Base-by-base conservation (phyloP, 2,329 filamentous ascomycete species). In the Beauveria rudraprayagi region DNA sequence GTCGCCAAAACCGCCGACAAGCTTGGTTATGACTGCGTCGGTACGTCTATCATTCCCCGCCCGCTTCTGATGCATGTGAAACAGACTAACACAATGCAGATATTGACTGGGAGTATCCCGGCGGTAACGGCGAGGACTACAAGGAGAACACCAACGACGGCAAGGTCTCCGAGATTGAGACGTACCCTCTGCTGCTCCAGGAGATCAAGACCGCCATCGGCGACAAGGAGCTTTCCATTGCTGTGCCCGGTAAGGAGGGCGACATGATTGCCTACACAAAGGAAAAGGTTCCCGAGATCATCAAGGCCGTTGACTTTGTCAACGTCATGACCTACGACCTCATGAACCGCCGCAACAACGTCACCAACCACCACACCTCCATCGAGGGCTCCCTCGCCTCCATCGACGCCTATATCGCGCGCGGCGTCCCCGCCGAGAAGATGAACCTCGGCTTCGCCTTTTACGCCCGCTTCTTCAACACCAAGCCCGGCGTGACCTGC, bases 311-410 rank as follows among this genome's bases (percentile, higher is more conserved):
- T 19, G 85, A 90, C 69, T 87, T 85, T 67, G 77, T 90, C 67
- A 90, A 90, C 54, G 73, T 90, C 64, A 90, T 90, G 87, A 80
- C 82, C 9, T 90, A 90, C 70, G 88, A 91, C 68, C 70, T 91
- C 53, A 87, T 88, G 81, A 90, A 89, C 73, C 84, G 88, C 11
- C 82, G 88, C n/a, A 84, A 90, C 70, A 82, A 76, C 55, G 71
- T 78, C 22, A 90, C 87, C 2, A 79, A 77, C 30, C 88, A 90
- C 69, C 86, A 90, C 66, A 82, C 80, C 10, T 83, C 84, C 6
- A 73, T 89, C 26, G 67, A 76, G 55, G 78, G 76, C 14, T 84
- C 85, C 9, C 68, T 82, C 1, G 74, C 79, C 5, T 75, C 81
- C 0, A 71, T 91, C 67, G 75, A 85, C 56, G 78, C 78, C 43